Percentiles rank a stretch among this genome's conserved stretches.
phyloP scores from a whole-genome alignment of 1,284 basidiomycete species.

The Afroboletus lepidellus region DNA sequence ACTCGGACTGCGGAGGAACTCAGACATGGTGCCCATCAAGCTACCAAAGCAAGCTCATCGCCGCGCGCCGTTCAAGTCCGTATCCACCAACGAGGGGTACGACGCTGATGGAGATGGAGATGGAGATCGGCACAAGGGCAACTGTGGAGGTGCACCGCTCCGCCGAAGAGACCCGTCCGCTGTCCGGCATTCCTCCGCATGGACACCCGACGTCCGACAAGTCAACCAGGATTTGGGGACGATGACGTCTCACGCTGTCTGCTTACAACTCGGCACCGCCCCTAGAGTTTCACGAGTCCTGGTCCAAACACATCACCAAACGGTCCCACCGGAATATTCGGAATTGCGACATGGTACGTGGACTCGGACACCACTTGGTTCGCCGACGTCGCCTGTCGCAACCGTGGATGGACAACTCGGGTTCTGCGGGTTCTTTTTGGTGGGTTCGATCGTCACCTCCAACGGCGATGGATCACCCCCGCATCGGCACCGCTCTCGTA shows the following conservation, averaged over 20 bases:
- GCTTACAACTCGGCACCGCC: neutral
- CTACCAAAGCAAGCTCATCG: neutral
- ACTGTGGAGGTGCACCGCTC: neutral
- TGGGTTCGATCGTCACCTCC: slow-evolving; percentile 32
- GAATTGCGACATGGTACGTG: slow-evolving; percentile 23
- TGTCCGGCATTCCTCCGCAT: slow-evolving; percentile 23
- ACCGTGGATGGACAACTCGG: slow-evolving; percentile 17
- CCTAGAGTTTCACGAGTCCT: slow-evolving; percentile 19
- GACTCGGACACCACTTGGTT: slow-evolving; percentile 31
- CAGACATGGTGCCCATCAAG: slow-evolving; percentile 1
- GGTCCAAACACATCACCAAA: slow-evolving; percentile 25
- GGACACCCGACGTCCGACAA: slow-evolving; percentile 18
- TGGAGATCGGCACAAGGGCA: neutral
- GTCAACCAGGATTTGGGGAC: neutral
- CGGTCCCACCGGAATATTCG: slow-evolving; percentile 10
- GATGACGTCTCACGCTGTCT: neutral
- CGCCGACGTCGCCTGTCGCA: slow-evolving; percentile 28
- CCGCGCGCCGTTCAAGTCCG: neutral
- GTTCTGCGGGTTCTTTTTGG: slow-evolving; percentile 24
- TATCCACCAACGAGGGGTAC: slow-evolving; percentile 24
- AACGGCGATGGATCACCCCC: too few species aligned
- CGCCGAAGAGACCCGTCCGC: neutral
- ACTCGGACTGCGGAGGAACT: slow-evolving; percentile 1
- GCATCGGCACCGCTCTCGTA: neutral
- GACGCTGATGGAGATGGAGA: slow-evolving; percentile 19